Evolutionary conservation across 208 protist species (phyloP).

Genomic region (Borovskyia barvae): DNA sequence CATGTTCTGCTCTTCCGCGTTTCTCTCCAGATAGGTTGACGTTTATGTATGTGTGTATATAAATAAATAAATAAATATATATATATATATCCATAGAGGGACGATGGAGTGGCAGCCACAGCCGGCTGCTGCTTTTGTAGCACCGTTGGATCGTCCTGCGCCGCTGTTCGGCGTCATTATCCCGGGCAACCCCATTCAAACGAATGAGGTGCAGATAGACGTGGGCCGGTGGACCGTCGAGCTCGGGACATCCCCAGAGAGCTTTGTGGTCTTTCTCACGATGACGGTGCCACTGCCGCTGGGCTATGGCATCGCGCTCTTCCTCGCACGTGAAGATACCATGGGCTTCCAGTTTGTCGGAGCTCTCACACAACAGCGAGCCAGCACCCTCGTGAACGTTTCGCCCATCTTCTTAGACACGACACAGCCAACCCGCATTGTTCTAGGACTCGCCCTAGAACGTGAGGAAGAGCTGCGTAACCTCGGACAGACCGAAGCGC

Average conservation of each 20-base stretch:
- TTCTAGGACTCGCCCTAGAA: constrained; percentile 68
- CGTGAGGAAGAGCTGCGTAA: constrained; percentile 51
- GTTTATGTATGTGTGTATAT: background rate
- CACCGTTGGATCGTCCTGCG: too few species aligned
- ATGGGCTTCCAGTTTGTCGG: constrained; percentile 70
- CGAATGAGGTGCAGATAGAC: constrained; percentile 41
- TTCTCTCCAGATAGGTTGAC: background rate
- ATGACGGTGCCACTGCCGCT: constrained; percentile 35
- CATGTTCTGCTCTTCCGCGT: background rate
- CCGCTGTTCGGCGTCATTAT: constrained; percentile 60
- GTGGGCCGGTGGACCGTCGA: constrained; percentile 41
- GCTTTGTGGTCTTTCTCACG: constrained; percentile 74
- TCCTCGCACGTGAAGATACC: constrained; percentile 55
- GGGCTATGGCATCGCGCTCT: constrained; percentile 50
- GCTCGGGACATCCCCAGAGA: constrained; percentile 46
- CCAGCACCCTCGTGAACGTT: constrained; percentile 56
- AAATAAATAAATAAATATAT: background rate
- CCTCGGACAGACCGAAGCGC: constrained; percentile 38
- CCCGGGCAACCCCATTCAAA: constrained; percentile 56
- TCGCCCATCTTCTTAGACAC: constrained; percentile 32
- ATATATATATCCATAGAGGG: too few species aligned
- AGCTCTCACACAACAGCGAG: constrained; percentile 39
- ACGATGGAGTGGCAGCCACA: background rate
- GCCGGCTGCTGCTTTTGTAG: too few species aligned
- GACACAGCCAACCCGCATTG: constrained; percentile 28